Evolutionary conservation across 768 basidiomycete species (phyloP), one percentile per base, ranked within the genome.

Genomic region (Dacryopinax primogenitus): DNA sequence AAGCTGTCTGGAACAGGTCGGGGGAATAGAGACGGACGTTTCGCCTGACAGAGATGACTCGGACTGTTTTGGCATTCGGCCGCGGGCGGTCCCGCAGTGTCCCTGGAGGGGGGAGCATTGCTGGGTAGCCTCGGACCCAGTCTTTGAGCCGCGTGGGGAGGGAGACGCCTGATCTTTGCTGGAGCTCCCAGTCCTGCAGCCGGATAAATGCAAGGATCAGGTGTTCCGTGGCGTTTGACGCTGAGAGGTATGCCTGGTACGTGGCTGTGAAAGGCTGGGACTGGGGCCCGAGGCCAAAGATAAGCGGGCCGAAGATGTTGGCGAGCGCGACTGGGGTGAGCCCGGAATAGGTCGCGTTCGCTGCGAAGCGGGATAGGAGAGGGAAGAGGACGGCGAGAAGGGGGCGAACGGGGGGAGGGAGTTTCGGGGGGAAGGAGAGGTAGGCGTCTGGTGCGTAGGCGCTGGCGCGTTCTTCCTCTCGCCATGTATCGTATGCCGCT

Each of bases 321-420:
- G 93, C 90, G 37, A 98, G 83, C 0, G 91, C 86, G 21, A 90
- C 88, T 0, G 93, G 93, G 0, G 92, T 94, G 69, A 95, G 88
- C 1, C 95, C 94, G 13, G 91, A 92, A 7, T 82, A 80, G 21
- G 86, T 81, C 32, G 88, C 87, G 73, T 96, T 85, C 1, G 93
- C 90, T 0, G 88, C 85, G 68, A 97, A 82, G 33, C 87, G 84
- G 2, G 86, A 83, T 51, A 95, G 80, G 44, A 97, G 84, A n/a
- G 85, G 81, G 68, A 97, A 82, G 1, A 95, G 76, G 1, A 87
- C 84, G 68, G 83, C 74, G 64, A 91, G 74, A 45, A 90, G 80
- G 0, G 80, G 78, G 68, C 82, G 86, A 21, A 86, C 72, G 74
- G 88, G 72, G 3, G 77, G 74, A 0, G 80, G 77, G 18, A 77